Evolutionary conservation across 1,284 basidiomycete species (phyloP), one percentile per base, ranked within the genome.

Genomic region (Trichosporon inkin): DNA sequence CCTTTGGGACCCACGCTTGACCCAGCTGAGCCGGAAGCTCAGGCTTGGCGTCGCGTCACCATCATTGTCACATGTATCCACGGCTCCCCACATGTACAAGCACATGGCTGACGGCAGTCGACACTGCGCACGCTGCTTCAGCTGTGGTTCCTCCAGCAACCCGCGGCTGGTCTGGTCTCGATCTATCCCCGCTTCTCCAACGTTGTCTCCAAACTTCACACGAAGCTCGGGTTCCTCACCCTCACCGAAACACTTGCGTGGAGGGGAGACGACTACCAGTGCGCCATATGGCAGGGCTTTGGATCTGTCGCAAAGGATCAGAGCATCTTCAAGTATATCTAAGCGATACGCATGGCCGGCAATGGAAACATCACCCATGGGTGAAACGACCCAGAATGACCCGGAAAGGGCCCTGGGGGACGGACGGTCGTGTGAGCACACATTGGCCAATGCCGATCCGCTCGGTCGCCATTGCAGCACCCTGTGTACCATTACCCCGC

Each of bases 111-210:
- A 47, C 44, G 22, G n/a, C 14, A 49, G 44, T 32, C 44, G 24
- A 49, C 44, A 16, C 44, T 49, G 44, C 44, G 44, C 24, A 49
- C 44, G 1, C 24, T 49, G 44, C 44, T 49, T 8, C 44, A 49
- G 44, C 44, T 49, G 14, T 49, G 44, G 44, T 49, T 49, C 44
- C 44, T 49, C 10, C 24, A 16, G 5, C 44, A 49, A 16, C 44
- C 44, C 16, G 14, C 24, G 16, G 24, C 14, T 8, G 44, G 22
- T 22, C 22, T 49, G 16, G 44, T 49, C 16, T 49, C 44, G 16
- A 49, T 49, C 44, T 49, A 49, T 11, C 44, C 44, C 24, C 44
- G 44, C 44, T 49, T 49, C 24, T 49, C 44, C 44, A 49, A 49
- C 44, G 44, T 49, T 22, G 44, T 49, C 44, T n/a, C 44, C 16